Base-by-base conservation (phyloP, 2,329 filamentous ascomycete genomes). In the Alternaria arbusti region DNA sequence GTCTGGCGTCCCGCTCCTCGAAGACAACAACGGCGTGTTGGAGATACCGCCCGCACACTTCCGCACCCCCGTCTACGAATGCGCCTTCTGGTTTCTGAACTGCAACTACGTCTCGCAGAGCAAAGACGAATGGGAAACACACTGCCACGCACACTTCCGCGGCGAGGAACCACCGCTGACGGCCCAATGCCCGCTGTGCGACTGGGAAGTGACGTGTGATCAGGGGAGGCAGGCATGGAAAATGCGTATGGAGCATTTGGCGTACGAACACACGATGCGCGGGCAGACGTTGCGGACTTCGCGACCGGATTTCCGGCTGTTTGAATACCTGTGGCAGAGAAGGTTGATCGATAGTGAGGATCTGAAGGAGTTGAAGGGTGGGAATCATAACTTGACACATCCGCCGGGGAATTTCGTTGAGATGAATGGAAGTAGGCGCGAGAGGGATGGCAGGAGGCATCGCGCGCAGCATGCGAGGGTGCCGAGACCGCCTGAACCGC, bases 61-160 rank as follows among this genome's bases (percentile, higher is more conserved):
- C 28, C 52, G 43, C 10, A 17, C 43, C 6, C 70, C 75, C 6
- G 36, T 68, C 2, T 78, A 70, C 54, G 74, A 78, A 49, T 80
- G 78, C 57, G 66, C 69, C 3, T 79, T 80, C 61, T 73, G 71
- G 74, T 80, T 78, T 65, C 67, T 80, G 8, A 67, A 61, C 56
- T 80, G 78, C 65, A 17, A 13, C 6, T 74, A 73, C 68, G 49
- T 71, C 26, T 71, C 69, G 2, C 17, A 25, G 40, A 57, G 70
- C 63, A 26, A 50, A 25, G 67, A 72, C 3, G 71, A 77, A 17
- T 80, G 78, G 78, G 55, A 65, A 15, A 69, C 54, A 5, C 78
- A 80, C 65, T 78, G 75, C 61, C 57, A 74, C 4, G 59, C 61
- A n/a, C 78, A 80, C 64, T 78, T 79, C 61, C 69, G 69, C n/a